Evolutionary conservation across 2,329 filamentous ascomycete genomes (phyloP).

Genomic region (Apiospora malaysiana): DNA sequence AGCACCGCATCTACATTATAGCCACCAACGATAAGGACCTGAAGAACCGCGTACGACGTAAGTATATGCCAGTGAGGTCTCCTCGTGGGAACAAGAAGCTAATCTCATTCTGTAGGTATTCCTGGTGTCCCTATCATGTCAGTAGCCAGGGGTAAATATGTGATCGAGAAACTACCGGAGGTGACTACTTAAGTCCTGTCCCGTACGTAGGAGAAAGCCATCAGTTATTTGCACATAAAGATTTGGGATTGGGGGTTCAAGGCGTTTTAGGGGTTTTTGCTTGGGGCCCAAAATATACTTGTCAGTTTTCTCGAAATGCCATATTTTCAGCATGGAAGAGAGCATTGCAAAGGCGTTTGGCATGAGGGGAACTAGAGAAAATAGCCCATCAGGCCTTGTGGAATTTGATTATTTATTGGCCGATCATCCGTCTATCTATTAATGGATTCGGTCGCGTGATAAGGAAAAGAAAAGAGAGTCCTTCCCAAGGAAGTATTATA

Average conservation of each 20-base stretch:
- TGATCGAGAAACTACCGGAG: conserved; percentile 69
- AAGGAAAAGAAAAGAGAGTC: neutral
- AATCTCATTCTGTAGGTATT: conserved; percentile 45
- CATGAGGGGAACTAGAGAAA: neutral
- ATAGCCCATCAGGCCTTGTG: neutral
- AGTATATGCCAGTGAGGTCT: conserved; percentile 60
- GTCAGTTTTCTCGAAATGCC: conserved; percentile 9
- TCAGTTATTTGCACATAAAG: neutral
- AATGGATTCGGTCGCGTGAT: neutral
- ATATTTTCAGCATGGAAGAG: neutral
- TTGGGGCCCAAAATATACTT: neutral
- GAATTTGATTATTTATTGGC: neutral
- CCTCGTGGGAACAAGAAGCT: conserved; percentile 68
- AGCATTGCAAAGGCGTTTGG: conserved; percentile 16
- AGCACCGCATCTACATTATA: conserved; percentile 78
- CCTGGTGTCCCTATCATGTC: conserved; percentile 74
- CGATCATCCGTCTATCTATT: neutral
- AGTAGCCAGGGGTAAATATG: conserved; percentile 88
- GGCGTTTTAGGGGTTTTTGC: neutral
- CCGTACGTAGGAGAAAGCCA: neutral
- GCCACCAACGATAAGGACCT: conserved; percentile 65
- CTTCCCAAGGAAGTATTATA: neutral
- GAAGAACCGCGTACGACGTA: conserved; percentile 26
- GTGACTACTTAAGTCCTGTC: conserved; percentile 21
- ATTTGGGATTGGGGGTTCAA: neutral